Base-by-base conservation (phyloP, 2,329 filamentous ascomycete genomes). In the Epichloe uncinata region DNA sequence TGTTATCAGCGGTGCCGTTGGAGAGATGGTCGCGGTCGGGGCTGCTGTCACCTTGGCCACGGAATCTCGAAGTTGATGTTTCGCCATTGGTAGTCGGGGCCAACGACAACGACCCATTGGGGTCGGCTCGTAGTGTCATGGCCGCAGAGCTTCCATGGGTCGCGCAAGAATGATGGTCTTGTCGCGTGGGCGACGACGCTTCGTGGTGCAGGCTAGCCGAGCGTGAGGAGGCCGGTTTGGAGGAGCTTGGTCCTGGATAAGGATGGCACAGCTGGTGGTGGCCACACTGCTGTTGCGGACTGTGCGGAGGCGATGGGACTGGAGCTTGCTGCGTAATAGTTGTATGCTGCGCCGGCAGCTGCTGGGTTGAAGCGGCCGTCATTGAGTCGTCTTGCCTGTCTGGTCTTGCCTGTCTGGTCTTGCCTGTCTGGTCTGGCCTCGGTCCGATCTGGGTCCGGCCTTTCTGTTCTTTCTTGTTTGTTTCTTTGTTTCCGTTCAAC, bases 121-220 rank as follows among this genome's bases (percentile, higher is more conserved):
- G 52, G 47, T 64, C 64, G 41, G 61, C 58, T 59, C 60, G 60
- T 51, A 60, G 56, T 53, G 63, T 62, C 65, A 66, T 67, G 50
- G 55, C 54, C 48, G 58, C 53, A 18, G 50, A 48, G 55, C 43
- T 52, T 53, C 60, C 56, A 56, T 54, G 57, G 47, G 51, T 45
- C 54, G 52, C 51, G 50, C 54, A 50, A 50, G 47, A 52, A 34
- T 49, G 49, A 48, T 58, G 47, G 53, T 53, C 54, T 44, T 50
- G 53, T 51, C 53, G 57, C 56, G 59, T 55, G 54, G 53, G 58
- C 51, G 54, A 51, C 53, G 54, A 51, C 38, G 55, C 56, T 45
- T 52, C 22, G 45, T 50, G 55, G 56, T 53, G 54, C 41, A 51
- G 50, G 52, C n/a, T 43, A 16, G 40, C 45, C 35, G 43, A 30